Evolutionary conservation across 805 yeast genomes (phyloP).

Genomic region (Debaryomyces tyrocola): DNA sequence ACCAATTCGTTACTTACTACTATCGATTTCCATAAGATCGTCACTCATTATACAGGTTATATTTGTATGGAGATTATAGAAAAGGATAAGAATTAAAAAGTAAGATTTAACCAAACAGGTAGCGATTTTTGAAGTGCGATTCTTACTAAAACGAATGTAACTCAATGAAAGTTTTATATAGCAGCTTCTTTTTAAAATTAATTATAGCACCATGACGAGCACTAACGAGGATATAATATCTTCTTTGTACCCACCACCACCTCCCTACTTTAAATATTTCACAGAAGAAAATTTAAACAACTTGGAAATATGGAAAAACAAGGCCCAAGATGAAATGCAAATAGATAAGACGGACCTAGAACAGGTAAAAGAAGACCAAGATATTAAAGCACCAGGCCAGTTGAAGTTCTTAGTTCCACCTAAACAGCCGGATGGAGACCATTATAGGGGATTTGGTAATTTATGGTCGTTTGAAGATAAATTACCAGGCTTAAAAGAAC

Average conservation of each 20-base stretch:
- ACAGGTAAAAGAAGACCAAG: conserved; percentile 11
- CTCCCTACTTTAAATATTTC: conserved; percentile 74
- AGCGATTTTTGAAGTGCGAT: conserved; percentile 1
- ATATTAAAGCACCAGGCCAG: conserved; percentile 36
- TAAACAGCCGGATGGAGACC: conserved; percentile 54
- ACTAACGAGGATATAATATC: conserved; percentile 43
- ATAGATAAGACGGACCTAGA: conserved; percentile 6
- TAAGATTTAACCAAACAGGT: conserved; percentile 1
- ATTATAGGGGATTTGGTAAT: conserved; percentile 86
- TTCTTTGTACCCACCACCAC: conserved; percentile 93
- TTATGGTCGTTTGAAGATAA: conserved; percentile 82
- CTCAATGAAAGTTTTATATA: not conserved
- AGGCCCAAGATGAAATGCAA: conserved; percentile 15
- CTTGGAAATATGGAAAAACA: conserved; percentile 29
- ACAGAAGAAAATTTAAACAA: conserved; percentile 63
- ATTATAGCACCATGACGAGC: conserved; percentile 2
- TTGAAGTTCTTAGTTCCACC: conserved; percentile 68
- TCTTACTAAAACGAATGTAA: not conserved
- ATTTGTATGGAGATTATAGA: not conserved
- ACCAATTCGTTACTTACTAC: conserved; percentile 14
- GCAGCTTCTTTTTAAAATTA: not conserved
- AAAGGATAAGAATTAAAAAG: not conserved
- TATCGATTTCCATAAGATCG: conserved; percentile 36
- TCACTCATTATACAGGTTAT: conserved; percentile 15
- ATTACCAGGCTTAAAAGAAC: conserved; percentile 69